Percentiles rank a stretch among this genome's conserved stretches.
Conservation (phyloP, 1,284 basidiomycete species). For the Irpex lacteus region DNA sequence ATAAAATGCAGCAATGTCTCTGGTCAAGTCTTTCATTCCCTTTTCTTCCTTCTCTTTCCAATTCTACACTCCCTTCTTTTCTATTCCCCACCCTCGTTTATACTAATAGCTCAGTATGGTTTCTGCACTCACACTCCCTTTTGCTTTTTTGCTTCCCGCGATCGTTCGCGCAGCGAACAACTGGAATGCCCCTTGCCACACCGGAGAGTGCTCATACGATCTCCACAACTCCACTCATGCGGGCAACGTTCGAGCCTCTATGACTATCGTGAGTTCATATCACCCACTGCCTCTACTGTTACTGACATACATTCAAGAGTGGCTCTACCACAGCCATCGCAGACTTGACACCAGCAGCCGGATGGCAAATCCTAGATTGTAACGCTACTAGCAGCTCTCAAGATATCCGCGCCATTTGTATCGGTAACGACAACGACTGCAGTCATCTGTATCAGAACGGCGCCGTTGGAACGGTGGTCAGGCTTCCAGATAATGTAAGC, state of each 20-base stretch:
- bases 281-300: not conserved
- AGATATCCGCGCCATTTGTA: constrained; percentile 48
- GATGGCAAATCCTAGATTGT: constrained; percentile 51
- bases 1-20: too few relatives aligned
- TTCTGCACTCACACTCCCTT: not conserved
- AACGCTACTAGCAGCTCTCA: constrained; percentile 36
- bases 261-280: constrained; percentile 3
- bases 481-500: constrained; percentile 46
- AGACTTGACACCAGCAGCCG: constrained; percentile 50
- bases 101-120: not conserved
- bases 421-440: constrained; percentile 34
- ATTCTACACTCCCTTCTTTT: not conserved
- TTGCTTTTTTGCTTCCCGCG: constrained; percentile 3
- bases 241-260: not conserved
- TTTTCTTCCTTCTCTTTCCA: not conserved
- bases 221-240: constrained; percentile 1
- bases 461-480: constrained; percentile 49
- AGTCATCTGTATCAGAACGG: constrained; percentile 43
- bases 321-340: constrained; percentile 42
- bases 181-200: constrained; percentile 8
- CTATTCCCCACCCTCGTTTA: not conserved
- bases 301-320: constrained; percentile 4
- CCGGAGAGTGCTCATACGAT: constrained; percentile 8
- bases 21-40: not conserved
- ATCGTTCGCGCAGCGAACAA: constrained; percentile 5